Conservation (phyloP, 169 alveolate genomes). For the Plasmodium sp. region DNA sequence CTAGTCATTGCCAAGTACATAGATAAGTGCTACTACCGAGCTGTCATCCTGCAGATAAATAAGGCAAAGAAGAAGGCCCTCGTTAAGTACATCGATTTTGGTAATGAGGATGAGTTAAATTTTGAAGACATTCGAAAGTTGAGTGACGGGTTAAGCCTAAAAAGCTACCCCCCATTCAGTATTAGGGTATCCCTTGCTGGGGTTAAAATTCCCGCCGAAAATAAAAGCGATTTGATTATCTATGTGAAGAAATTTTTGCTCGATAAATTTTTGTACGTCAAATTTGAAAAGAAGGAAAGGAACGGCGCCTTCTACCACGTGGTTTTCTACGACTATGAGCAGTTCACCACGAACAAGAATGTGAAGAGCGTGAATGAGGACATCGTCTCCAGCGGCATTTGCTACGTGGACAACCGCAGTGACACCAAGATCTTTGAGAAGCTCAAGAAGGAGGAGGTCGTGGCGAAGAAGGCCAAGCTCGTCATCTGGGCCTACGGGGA, state of each 20-base stretch:
- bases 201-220: constrained; percentile 57
- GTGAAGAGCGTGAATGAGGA: constrained; percentile 71
- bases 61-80: constrained; percentile 40
- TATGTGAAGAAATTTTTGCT: constrained; percentile 33
- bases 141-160: constrained; percentile 25
- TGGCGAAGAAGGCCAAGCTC: constrained; percentile 44
- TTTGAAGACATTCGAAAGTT: constrained; percentile 46
- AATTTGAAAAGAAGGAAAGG: constrained; percentile 48
- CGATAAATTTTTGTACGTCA: constrained; percentile 68
- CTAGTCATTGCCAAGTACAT: constrained; percentile 62
- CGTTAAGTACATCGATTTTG: constrained; percentile 69
- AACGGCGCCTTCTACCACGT: constrained; percentile 10
- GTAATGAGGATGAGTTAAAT: constrained; percentile 66
- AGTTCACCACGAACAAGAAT: constrained; percentile 63
- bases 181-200: constrained; percentile 48
- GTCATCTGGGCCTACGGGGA: constrained; percentile 72
- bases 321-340: constrained; percentile 71
- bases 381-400: constrained; percentile 22
- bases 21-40: constrained; percentile 61
- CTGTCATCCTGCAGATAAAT: constrained; percentile 44
- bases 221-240: constrained; percentile 38
- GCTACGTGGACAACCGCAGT: constrained; percentile 57
- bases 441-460: constrained; percentile 45
- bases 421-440: constrained; percentile 73
- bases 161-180: constrained; percentile 29